A percentile compares a stretch with the other conserved stretches of the same genome.
Evolutionary conservation across 306 rosid genomes (phyloP).

Genomic region (barrel medic (Medicago truncatula)): MtrunA17r5.0-ANR NC_053045.1:49612501-49613000

Average conservation of each 20-base stretch:
- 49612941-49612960: constrained; percentile 94
- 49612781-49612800: neutral
- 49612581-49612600: too few species aligned
- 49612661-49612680: constrained; percentile 1
- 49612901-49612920: constrained; percentile 93
- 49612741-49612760: neutral
- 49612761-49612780: neutral
- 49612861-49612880: constrained; percentile 26
- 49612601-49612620: too few species aligned
- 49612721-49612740: constrained; percentile 24
- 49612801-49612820: constrained; percentile 5
- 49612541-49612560: too few species aligned
- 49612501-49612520: too few species aligned
- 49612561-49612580: too few species aligned
- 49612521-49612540: too few species aligned
- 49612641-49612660: neutral
- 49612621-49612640: neutral
- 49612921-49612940: constrained; percentile 97
- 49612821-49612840: neutral
- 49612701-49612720: neutral
- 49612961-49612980: constrained; percentile 98
- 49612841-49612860: neutral
- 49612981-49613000: constrained; percentile 97
- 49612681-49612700: neutral
- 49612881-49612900: constrained; percentile 36